Base-by-base conservation (phyloP, 768 basidiomycete genomes). In the Pulveroboletus sp. region DNA sequence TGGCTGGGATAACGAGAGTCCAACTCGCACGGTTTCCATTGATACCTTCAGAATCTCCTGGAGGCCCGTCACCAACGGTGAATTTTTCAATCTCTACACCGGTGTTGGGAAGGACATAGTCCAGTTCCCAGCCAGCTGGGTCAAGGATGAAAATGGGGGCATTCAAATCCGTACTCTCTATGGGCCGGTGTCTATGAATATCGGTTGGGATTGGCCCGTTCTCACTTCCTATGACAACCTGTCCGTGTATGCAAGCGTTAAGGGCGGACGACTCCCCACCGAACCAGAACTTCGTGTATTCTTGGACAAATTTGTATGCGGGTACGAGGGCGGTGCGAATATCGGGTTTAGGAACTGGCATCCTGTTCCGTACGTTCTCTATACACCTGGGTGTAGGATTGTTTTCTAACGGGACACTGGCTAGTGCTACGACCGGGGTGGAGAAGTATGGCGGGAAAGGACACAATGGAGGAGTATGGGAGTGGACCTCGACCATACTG, bases 1-100 rank as follows among this genome's bases (percentile, higher is more conserved):
- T 66, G 93, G 94, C 0, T 94, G 95, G 97, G 97, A 99, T 64
- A 94, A 92, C 58, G 97, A 99, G 69, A 75, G 84, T 56, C 91
- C 94, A 2, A 71, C 73, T 53, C 72, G 84, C 20, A 62, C 60
- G 13, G 79, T 85, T n/a, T 55, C 75, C 0, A 83, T 97, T 27
- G 72, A 69, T 34, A 50, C 77, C 52, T 94, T 97, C 74, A 76
- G 74, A 57, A 85, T 97, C 34, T 85, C 87, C 35, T 87, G 89
- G 77, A 73, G 91, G 52, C 93, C 93, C 1, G 74, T 99, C 31
- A 91, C 86, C 47, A 99, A 98, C 54, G 84, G 83, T 10, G 83
- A 99, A 59, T 97, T 92, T 65, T 80, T 80, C 56, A 62, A 75
- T 31, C 91, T 86, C 64, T 86, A 83, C 61, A 57, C 58, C 4